A percentile compares a stretch with the other conserved stretches of the same genome.
Evolutionary conservation across 441 rosid species (phyloP).

Genomic region (Sinapis alba): DNA sequence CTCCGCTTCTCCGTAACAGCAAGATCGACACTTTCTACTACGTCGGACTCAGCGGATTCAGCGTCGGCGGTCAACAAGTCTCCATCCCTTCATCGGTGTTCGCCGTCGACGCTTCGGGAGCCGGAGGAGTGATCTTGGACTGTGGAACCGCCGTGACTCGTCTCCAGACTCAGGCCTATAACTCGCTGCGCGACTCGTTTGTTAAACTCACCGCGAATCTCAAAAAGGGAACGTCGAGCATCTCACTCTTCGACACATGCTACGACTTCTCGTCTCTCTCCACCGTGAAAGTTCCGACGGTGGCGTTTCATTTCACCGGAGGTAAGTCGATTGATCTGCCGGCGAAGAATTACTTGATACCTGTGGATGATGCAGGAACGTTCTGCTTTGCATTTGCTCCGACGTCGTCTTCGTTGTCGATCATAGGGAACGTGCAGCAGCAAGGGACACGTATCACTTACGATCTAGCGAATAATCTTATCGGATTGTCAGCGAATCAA

Average conservation of each 20-base stretch:
- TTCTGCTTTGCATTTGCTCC: slow-evolving; percentile 74
- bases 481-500: slow-evolving; percentile 57
- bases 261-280: slow-evolving; percentile 54
- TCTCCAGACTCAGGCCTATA: slow-evolving; percentile 59
- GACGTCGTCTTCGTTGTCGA: slow-evolving; percentile 55
- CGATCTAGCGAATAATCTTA: slow-evolving; percentile 47
- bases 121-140: slow-evolving; percentile 64
- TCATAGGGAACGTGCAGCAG: slow-evolving; percentile 70
- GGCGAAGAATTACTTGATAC: slow-evolving; percentile 60
- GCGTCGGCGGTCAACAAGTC: slow-evolving; percentile 57
- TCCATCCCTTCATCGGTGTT: slow-evolving; percentile 49
- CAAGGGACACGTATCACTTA: slow-evolving; percentile 65
- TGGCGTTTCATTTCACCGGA: slow-evolving; percentile 51
- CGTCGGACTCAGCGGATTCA: slow-evolving; percentile 58
- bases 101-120: slow-evolving; percentile 50
- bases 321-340: slow-evolving; percentile 47
- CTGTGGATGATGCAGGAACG: slow-evolving; percentile 57
- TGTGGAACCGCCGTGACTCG: slow-evolving; percentile 75
- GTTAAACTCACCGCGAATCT: slow-evolving; percentile 33
- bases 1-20: slow-evolving; percentile 51
- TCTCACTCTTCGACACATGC: slow-evolving; percentile 66
- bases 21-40: slow-evolving; percentile 61
- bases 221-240: slow-evolving; percentile 38
- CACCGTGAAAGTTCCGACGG: slow-evolving; percentile 58
- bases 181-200: slow-evolving; percentile 61